phyloP scores from a whole-genome alignment of 495 filamentous ascomycete genomes.

The Platismatia glauca region DNA sequence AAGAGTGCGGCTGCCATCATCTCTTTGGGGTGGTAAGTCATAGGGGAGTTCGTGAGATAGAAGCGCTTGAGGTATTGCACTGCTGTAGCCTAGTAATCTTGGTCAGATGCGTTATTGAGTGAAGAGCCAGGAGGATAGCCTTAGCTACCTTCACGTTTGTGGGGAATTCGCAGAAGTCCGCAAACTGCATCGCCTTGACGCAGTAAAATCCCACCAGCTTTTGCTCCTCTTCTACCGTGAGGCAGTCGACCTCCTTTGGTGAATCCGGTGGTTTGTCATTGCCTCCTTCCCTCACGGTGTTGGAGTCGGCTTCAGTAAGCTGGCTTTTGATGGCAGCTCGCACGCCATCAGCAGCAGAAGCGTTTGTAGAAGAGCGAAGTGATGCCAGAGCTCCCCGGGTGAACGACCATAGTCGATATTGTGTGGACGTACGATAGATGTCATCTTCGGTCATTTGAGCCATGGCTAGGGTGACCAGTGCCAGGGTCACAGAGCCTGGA shows the following conservation, averaged over 20 bases:
- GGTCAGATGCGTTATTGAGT: neutral
- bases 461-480: slow-evolving; percentile 5
- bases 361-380: slow-evolving; percentile 67
- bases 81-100: slow-evolving; percentile 59
- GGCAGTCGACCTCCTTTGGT: slow-evolving; percentile 53
- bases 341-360: slow-evolving; percentile 61
- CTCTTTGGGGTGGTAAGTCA: slow-evolving; percentile 85
- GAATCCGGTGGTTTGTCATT: slow-evolving; percentile 12
- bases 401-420: slow-evolving; percentile 91
- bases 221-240: slow-evolving; percentile 71
- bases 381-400: slow-evolving; percentile 59
- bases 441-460: slow-evolving; percentile 68
- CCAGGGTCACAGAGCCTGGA: neutral
- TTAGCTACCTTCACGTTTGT: slow-evolving; percentile 61
- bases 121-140: slow-evolving; percentile 11
- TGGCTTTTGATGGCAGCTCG: slow-evolving; percentile 45
- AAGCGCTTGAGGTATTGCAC: slow-evolving; percentile 88
- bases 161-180: slow-evolving; percentile 66
- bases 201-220: slow-evolving; percentile 74
- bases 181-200: slow-evolving; percentile 61
- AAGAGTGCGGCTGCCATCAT: slow-evolving; percentile 83
- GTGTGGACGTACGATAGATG: slow-evolving; percentile 81
- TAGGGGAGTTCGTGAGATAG: slow-evolving; percentile 86
- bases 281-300: neutral
- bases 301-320: slow-evolving; percentile 8